Evolutionary conservation across 2,329 filamentous ascomycete species (phyloP).

Genomic region (Tolypocladium amazonense): DNA sequence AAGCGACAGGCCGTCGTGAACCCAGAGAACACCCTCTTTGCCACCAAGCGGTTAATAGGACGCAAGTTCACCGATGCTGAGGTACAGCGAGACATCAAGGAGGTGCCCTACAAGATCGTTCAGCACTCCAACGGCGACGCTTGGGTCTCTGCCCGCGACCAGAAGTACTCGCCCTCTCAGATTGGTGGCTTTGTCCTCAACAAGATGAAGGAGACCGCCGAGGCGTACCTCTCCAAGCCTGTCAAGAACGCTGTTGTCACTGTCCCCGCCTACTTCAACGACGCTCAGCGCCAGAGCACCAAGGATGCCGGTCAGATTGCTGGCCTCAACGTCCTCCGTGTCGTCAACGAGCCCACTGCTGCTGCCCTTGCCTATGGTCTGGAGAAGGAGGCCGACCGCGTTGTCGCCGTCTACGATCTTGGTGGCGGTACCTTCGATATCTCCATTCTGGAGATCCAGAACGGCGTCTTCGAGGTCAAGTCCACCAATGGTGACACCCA

Average conservation of each 20-base stretch:
- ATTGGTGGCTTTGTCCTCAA: slow-evolving; percentile 92
- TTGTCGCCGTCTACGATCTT: slow-evolving; percentile 94
- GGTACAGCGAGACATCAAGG: slow-evolving; percentile 93
- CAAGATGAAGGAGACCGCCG: slow-evolving; percentile 99
- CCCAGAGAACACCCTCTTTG: slow-evolving; percentile 96
- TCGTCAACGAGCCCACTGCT: slow-evolving; percentile 95
- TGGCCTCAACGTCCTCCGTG: slow-evolving; percentile 91
- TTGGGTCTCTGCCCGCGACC: slow-evolving; percentile 85
- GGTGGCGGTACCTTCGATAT: slow-evolving; percentile 99
- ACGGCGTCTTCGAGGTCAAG: slow-evolving; percentile 98
- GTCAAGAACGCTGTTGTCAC: slow-evolving; percentile 96
- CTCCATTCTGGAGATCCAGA: slow-evolving; percentile 93
- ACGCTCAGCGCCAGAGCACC: slow-evolving; percentile 93
- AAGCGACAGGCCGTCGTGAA: slow-evolving; percentile 98
- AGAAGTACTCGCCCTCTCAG: slow-evolving; percentile 98
- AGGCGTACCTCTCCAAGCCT: slow-evolving; percentile 80
- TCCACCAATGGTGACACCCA: slow-evolving; percentile 98
- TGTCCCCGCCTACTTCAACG: slow-evolving; percentile 97
- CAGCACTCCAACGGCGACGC: slow-evolving; percentile 95
- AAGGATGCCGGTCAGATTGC: slow-evolving; percentile 97
- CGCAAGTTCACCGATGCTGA: slow-evolving; percentile 91
- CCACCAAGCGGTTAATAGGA: slow-evolving; percentile 96
- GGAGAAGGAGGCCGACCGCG: slow-evolving; percentile 82
- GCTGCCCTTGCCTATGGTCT: slow-evolving; percentile 93
- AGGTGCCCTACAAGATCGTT: slow-evolving; percentile 97